A percentile compares a stretch with the other conserved stretches of the same genome.
These are phyloP conservation scores for Cercophora sp. DNA, from an alignment of 495 filamentous ascomycete genomes.

Conservation along the genomic window DNA sequence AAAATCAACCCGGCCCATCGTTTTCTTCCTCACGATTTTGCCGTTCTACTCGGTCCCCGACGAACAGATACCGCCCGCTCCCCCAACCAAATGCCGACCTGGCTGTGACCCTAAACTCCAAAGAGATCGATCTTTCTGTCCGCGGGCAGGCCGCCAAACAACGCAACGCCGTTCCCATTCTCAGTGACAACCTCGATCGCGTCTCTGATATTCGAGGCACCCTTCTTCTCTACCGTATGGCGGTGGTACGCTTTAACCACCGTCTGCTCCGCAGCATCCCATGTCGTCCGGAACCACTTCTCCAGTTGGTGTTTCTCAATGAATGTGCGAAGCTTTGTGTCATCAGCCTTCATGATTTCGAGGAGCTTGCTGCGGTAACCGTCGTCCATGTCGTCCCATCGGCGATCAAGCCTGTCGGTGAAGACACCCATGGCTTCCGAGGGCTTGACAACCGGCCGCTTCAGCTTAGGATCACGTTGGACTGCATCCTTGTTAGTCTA, in stretches of 20 bases:
- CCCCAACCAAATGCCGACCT: too few relatives aligned
- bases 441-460: constrained; percentile 43
- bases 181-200: not conserved
- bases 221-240: not conserved
- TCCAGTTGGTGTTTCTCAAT: constrained; percentile 58
- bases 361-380: constrained; percentile 45
- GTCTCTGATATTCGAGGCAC: not conserved
- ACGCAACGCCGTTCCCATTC: not conserved
- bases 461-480: too few relatives aligned
- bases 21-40: too few relatives aligned
- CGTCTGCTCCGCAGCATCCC: constrained; percentile 29
- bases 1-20: too few relatives aligned
- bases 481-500: too few relatives aligned
- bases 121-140: not conserved
- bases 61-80: too few relatives aligned
- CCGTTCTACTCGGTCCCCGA: too few relatives aligned
- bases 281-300: constrained; percentile 45
- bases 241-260: constrained; percentile 14
- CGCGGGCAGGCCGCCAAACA: too few relatives aligned
- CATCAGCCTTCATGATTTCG: constrained; percentile 55
- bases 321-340: constrained; percentile 44
- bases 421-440: constrained; percentile 52
- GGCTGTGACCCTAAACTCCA: not conserved
- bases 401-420: constrained; percentile 48
- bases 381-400: constrained; percentile 47